phyloP scores from a whole-genome alignment of 2,329 filamentous ascomycete species.

The Harringtonia lauricola region DNA sequence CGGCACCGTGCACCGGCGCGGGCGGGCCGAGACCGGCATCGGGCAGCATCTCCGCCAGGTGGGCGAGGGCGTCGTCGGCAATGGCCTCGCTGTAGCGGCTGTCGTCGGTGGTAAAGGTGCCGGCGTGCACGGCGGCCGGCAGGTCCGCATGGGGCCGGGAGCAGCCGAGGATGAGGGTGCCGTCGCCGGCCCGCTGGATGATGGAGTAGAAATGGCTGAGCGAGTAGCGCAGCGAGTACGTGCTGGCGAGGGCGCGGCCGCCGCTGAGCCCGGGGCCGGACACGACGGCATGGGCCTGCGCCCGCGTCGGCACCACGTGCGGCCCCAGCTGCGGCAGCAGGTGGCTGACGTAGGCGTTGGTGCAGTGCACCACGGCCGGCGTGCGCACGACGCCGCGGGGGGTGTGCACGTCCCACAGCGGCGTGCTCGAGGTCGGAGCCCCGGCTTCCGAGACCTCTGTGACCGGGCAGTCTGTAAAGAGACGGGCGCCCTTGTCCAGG shows the following conservation, averaged over 20 bases:
- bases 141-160: constrained; percentile 28
- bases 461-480: constrained; percentile 33
- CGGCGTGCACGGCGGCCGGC: constrained; percentile 17
- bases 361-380: constrained; percentile 24
- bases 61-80: constrained; percentile 22
- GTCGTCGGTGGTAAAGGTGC: constrained; percentile 26
- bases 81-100: constrained; percentile 27
- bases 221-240: constrained; percentile 33
- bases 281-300: constrained; percentile 32
- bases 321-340: constrained; percentile 22
- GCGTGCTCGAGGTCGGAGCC: background rate
- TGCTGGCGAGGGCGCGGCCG: constrained; percentile 21
- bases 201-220: constrained; percentile 37
- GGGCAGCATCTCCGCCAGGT: constrained; percentile 24
- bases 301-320: constrained; percentile 29
- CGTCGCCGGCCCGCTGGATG: constrained; percentile 31
- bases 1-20: constrained; percentile 25
- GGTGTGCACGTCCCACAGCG: constrained; percentile 22
- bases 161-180: constrained; percentile 30
- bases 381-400: constrained; percentile 20
- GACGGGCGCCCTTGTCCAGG: constrained; percentile 23
- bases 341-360: constrained; percentile 26
- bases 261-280: constrained; percentile 25
- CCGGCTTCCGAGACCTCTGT: constrained; percentile 14
- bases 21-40: constrained; percentile 12